These are phyloP conservation scores for Hydnum rufescens DNA, from an alignment of 768 basidiomycete species.

Conservation along the genomic window DNA sequence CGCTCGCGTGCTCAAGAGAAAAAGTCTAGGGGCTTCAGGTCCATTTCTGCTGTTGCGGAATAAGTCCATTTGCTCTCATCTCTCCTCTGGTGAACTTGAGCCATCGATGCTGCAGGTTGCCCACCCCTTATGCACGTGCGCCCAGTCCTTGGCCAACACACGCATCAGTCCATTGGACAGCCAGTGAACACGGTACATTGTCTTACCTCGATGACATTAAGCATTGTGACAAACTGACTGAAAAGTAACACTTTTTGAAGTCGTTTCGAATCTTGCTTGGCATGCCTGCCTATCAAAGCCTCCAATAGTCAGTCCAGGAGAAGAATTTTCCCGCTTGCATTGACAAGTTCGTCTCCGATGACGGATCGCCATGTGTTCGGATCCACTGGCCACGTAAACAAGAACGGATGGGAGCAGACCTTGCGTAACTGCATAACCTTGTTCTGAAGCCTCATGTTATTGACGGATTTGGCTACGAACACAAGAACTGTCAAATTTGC, in stretches of 20 bases:
- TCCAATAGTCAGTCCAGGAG: constrained; percentile 72
- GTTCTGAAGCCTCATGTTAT: constrained; percentile 88
- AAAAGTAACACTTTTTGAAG: constrained; percentile 26
- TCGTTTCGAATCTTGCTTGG: background rate
- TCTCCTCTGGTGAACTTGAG: constrained; percentile 52
- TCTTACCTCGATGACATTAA: constrained; percentile 78
- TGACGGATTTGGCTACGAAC: constrained; percentile 66
- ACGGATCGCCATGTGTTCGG: constrained; percentile 37
- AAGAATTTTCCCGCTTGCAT: constrained; percentile 93
- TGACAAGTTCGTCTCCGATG: constrained; percentile 61
- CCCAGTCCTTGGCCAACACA: constrained; percentile 83
- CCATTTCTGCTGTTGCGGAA: constrained; percentile 60
- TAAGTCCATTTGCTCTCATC: constrained; percentile 63
- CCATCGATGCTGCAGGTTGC: constrained; percentile 84
- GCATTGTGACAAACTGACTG: constrained; percentile 87
- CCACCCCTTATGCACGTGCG: constrained; percentile 64
- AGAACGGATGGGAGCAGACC: constrained; percentile 82
- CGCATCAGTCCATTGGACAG: no score
- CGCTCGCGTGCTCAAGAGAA: constrained; percentile 61
- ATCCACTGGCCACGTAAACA: constrained; percentile 71
- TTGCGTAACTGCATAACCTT: constrained; percentile 94
- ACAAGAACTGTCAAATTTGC: no score
- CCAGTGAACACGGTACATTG: no score
- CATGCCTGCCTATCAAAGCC: constrained; percentile 39
- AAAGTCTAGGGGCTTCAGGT: constrained; percentile 46